Evolutionary conservation across 2,329 filamentous ascomycete genomes (phyloP).

Genomic region (Neoascochyta sp.): DNA sequence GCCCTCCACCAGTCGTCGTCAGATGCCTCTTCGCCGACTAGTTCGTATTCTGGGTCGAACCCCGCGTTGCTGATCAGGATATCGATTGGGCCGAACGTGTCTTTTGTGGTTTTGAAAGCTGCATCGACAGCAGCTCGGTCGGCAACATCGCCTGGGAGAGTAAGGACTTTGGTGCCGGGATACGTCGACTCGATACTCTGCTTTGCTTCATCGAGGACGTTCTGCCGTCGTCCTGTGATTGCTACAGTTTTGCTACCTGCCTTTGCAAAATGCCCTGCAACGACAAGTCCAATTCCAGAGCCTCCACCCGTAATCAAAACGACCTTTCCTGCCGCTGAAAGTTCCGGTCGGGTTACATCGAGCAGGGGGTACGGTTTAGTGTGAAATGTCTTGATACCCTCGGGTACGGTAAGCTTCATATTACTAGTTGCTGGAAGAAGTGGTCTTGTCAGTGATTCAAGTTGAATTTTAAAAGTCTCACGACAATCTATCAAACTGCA

Average conservation of each 20-base stretch:
- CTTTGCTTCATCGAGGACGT: slow-evolving; percentile 1
- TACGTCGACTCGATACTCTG: not conserved
- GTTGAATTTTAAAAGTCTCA: no score
- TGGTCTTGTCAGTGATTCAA: no score
- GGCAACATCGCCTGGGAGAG: slow-evolving; percentile 10
- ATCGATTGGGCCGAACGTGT: slow-evolving; percentile 10
- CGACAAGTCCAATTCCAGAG: slow-evolving; percentile 45
- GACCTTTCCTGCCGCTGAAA: slow-evolving; percentile 18
- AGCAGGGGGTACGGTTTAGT: slow-evolving; percentile 13
- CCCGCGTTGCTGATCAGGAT: slow-evolving; percentile 21
- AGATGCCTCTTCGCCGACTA: no score
- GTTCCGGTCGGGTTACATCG: slow-evolving; percentile 27
- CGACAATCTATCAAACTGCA: no score
- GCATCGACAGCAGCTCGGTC: slow-evolving; percentile 11
- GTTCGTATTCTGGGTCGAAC: no score
- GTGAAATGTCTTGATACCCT: not conserved
- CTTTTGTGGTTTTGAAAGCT: slow-evolving; percentile 1
- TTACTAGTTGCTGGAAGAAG: no score
- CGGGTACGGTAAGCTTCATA: not conserved
- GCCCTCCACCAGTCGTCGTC: no score
- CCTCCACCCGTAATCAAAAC: slow-evolving; percentile 40
- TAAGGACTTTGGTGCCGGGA: slow-evolving; percentile 3
- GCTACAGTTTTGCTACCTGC: slow-evolving; percentile 44
- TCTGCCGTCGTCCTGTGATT: slow-evolving; percentile 39
- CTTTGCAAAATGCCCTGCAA: slow-evolving; percentile 41